Base-by-base conservation (phyloP, 2,329 filamentous ascomycete genomes). In the Tolypocladium album region DNA sequence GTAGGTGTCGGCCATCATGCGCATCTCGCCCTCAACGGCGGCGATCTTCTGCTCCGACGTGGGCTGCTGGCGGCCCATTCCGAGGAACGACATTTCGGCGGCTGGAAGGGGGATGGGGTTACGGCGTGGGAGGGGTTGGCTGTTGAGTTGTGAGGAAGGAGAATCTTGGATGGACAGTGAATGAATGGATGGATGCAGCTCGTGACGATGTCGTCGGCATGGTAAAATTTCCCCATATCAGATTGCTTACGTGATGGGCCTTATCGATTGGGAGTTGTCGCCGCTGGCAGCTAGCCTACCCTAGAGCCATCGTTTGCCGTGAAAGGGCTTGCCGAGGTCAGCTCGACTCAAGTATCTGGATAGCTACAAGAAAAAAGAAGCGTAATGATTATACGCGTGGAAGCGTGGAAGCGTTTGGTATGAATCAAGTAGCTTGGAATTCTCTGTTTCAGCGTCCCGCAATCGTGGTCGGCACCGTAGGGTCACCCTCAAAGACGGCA, bases 1-100 rank as follows among this genome's bases (percentile, higher is more conserved):
- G 83, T 96, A 96, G 88, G 97, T 97, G 76, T 97, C 92, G 64
- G 92, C 90, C 68, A 97, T 87, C 82, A 97, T 92, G 78, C 97
- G 94, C 77, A 97, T 91, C 81, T 99, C 95, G 67, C 91, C 88
- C 81, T 99, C 93, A 69, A 95, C 92, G 70, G 91, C 90, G 70
- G 90, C 89, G 75, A 99, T 94, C 84, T 97, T 99, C 82, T 97
- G 90, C 76, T 91, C 92, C 71, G 92, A 96, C 65, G 91, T 89
- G 74, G 92, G 89, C 79, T 97, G 91, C 64, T 90, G 89, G 60
- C 79, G 78, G 64, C 80, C 80, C 67, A 82, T 73, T 71, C 76
- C 76, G 66, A 78, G 71, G 67, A 78, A 76, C 68, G 73, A 77
- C 76, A 78, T 78, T 24, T 67, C 74, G 63, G 58, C 45, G 43